Evolutionary conservation across 441 rosid species (phyloP).

Genomic region (Erodium chrysanthum): DNA sequence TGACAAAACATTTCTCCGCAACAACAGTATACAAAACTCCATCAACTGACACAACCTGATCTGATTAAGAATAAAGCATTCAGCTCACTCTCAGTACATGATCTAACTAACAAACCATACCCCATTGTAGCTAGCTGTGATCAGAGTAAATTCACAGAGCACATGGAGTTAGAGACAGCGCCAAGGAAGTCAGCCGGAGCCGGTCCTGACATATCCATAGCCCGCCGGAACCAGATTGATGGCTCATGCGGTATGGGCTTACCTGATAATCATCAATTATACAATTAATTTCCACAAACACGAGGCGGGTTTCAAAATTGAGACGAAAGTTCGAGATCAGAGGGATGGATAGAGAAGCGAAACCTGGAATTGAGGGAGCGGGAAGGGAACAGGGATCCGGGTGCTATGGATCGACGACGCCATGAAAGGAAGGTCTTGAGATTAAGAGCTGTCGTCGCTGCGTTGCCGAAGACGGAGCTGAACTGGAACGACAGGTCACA

Average conservation of each 20-base stretch:
- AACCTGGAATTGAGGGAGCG: background rate
- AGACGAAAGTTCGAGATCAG: no score
- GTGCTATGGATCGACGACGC: conserved; percentile 30
- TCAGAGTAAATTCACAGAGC: background rate
- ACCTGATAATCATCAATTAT: background rate
- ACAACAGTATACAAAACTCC: background rate
- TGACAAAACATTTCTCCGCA: background rate
- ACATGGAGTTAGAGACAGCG: background rate
- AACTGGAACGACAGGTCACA: background rate
- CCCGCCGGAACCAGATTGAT: conserved; percentile 52
- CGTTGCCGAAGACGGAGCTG: background rate
- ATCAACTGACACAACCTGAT: background rate
- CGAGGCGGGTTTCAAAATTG: no score
- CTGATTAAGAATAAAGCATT: background rate
- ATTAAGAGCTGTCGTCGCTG: no score
- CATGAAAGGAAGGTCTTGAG: conserved; percentile 16
- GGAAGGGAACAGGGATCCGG: conserved; percentile 22
- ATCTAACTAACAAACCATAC: background rate
- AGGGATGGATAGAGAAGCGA: background rate
- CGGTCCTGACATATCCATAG: no score
- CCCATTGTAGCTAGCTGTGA: no score
- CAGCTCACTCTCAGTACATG: no score
- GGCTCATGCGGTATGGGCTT: conserved; percentile 22
- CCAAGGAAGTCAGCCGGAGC: no score
- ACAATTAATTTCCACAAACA: no score